Evolutionary conservation across 2,329 filamentous ascomycete species (phyloP), one percentile per base, ranked within the genome.

Genomic region (Sclerotinia nivalis): DNA sequence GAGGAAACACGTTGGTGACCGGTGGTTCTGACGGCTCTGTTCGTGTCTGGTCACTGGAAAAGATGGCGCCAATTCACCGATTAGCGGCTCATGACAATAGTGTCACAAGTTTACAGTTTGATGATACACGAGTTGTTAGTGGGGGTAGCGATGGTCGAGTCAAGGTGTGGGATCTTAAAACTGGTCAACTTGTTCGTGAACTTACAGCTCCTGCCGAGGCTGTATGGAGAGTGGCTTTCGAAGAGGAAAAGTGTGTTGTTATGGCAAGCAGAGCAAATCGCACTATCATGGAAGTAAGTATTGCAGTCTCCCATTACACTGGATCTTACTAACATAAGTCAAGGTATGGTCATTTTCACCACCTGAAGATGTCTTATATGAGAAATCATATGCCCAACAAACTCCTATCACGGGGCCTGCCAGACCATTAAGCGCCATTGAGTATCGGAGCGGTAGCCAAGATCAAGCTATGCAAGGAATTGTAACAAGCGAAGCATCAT

Each of bases 1-100:
- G 94, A 45, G 92, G 93, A 69, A 93, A 97, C 77, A 97, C 93
- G 5, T 86, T 99, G 22, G 96, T 99, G 54, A 99, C 96, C 0
- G 96, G 96, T 73, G 96, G 96, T 65, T 97, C 93, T 20, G 96
- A 99, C 79, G 96, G 96, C 34, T 97, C 93, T 28, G 96, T 99
- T 64, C 87, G 96, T 67, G 94, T 99, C 34, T 99, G 96, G 96
- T 97, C 94, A 40, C 82, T 99, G 72, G 90, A 93, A 75, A 92
- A 91, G 75, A 96, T 95, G 86, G 90, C 91, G 71, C 91, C 96
- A 0, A 97, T 99, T 71, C 96, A 99, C 82, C 89, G 96, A 59
- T 85, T 99, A 66, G 96, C 96, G 54, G 96, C 96, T 4, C 96
- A 99, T 79, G 96, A 99, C 80, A 99, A 99, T 80, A 97, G 94